Evolutionary conservation across 2,329 filamentous ascomycete species (phyloP), one percentile per base, ranked within the genome.

Genomic region (Teratosphaeria zuluensis): DNA sequence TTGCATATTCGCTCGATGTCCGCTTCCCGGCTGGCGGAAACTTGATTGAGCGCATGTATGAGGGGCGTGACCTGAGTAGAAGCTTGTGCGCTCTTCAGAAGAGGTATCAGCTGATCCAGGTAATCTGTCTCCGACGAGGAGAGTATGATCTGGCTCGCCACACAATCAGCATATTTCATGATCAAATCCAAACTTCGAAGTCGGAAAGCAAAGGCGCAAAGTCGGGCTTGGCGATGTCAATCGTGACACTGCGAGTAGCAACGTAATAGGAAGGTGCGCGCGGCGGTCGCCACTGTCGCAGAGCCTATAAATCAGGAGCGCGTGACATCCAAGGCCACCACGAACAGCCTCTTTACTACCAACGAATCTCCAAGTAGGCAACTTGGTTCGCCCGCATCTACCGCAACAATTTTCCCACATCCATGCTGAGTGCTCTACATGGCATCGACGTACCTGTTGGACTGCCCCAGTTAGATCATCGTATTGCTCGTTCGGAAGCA

Each of bases 1-100:
- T 96, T 86, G 67, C 94, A 96, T 67, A 97, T 95, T 24, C 84
- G 84, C 76, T 99, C 94, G 64, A 99, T 97, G 67, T 97, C 92
- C 14, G 83, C 76, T 73, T 99, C 94, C 61, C 92, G 87, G 53
- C 94, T 89, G 65, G 87, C 86, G 35, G 92, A 89, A 73, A 96
- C 95, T 65, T 86, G 85, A 53, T 86, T 84, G 58, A 95, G 80
- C 61, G 88, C 88, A 66, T 92, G 87, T 54, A 91, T 84, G 48
- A 99, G 81, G 59, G 84, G 46, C 80, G 80, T 6, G 86, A 72
- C 66, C 55, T 68, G 89, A 82, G 70, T 89, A 87, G 58, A 89
- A 85, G 67, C 84, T 80, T 62, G 89, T 85, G 65, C 91, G 81
- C 96, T 92, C 77, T 91, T 94, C 63, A 99, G 86, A 1, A 95